phyloP scores from a whole-genome alignment of 2,329 filamentous ascomycete genomes.

The Aspergillus latus region DNA sequence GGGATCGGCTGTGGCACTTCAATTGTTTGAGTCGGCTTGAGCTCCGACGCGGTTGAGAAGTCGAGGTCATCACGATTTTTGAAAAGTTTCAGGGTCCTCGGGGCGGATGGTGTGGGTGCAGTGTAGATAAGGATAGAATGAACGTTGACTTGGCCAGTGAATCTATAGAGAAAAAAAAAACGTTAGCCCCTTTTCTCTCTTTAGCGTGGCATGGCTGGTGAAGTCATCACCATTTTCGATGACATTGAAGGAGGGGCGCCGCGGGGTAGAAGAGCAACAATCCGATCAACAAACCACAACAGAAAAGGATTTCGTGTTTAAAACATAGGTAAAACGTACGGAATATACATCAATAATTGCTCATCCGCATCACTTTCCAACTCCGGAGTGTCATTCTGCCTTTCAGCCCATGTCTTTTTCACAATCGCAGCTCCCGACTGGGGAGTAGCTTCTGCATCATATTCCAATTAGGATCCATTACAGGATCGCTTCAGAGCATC shows the following conservation, averaged over 20 bases:
- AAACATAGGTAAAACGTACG: constrained; percentile 56
- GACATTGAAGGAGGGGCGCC: constrained; percentile 20
- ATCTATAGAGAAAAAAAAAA: constrained; percentile 53
- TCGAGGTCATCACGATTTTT: constrained; percentile 85
- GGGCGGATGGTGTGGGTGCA: constrained; percentile 67
- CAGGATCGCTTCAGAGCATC: background rate
- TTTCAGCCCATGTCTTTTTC: constrained; percentile 87
- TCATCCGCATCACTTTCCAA: constrained; percentile 85
- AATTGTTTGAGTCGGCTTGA: constrained; percentile 70
- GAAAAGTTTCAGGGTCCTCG: constrained; percentile 81
- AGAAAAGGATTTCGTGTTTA: background rate
- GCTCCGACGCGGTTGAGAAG: constrained; percentile 72
- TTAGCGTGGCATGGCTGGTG: background rate
- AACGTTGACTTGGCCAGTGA: constrained; percentile 90
- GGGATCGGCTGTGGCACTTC: constrained; percentile 70
- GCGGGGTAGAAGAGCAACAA: constrained; percentile 19
- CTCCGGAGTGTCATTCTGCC: constrained; percentile 69
- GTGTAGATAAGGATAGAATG: constrained; percentile 86
- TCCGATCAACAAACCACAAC: background rate
- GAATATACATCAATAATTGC: constrained; percentile 88
- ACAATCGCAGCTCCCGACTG: constrained; percentile 72
- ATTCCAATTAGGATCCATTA: background rate
- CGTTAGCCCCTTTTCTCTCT: background rate
- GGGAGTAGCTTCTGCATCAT: constrained; percentile 54
- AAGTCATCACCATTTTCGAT: background rate